phyloP scores from a whole-genome alignment of 2,329 filamentous ascomycete species.

The Fusarium tupiense region DNA sequence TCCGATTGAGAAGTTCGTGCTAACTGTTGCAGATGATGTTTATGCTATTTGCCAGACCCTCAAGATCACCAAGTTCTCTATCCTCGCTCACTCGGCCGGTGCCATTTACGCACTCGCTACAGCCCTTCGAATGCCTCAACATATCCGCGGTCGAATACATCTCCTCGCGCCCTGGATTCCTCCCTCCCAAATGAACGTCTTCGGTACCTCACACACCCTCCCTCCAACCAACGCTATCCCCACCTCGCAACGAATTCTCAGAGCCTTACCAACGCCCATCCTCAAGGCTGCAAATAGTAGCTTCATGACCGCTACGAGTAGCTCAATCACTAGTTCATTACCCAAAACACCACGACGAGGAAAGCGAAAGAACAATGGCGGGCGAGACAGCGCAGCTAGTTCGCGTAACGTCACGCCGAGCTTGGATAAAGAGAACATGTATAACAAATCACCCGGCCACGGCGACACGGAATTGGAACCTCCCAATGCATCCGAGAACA shows the following conservation, averaged over 20 bases:
- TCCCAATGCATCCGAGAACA: slow-evolving; percentile 55
- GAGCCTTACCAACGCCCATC: slow-evolving; percentile 88
- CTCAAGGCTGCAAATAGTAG: slow-evolving; percentile 94
- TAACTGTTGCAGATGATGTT: slow-evolving; percentile 71
- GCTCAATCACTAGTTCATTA: slow-evolving; percentile 81
- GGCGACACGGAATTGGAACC: slow-evolving; percentile 34
- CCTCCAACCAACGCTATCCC: slow-evolving; percentile 88
- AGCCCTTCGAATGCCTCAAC: slow-evolving; percentile 92
- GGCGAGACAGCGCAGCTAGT: slow-evolving; percentile 49
- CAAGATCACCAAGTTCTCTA: slow-evolving; percentile 94
- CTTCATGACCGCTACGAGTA: slow-evolving; percentile 92
- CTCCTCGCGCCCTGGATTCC: slow-evolving; percentile 97
- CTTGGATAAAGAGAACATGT: slow-evolving; percentile 62
- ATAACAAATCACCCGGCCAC: slow-evolving; percentile 42
- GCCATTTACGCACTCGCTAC: slow-evolving; percentile 98
- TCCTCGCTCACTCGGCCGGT: slow-evolving; percentile 94
- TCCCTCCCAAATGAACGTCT: slow-evolving; percentile 87
- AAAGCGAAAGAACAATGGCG: slow-evolving; percentile 66
- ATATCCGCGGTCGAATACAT: slow-evolving; percentile 93
- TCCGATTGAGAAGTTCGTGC: neutral
- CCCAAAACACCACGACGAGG: slow-evolving; percentile 71
- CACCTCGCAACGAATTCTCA: slow-evolving; percentile 88
- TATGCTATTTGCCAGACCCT: slow-evolving; percentile 92
- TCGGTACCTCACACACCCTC: slow-evolving; percentile 76
- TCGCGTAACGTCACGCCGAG: slow-evolving; percentile 50